Conservation (phyloP, 768 basidiomycete genomes). For the Termitomyces sp. region DNA sequence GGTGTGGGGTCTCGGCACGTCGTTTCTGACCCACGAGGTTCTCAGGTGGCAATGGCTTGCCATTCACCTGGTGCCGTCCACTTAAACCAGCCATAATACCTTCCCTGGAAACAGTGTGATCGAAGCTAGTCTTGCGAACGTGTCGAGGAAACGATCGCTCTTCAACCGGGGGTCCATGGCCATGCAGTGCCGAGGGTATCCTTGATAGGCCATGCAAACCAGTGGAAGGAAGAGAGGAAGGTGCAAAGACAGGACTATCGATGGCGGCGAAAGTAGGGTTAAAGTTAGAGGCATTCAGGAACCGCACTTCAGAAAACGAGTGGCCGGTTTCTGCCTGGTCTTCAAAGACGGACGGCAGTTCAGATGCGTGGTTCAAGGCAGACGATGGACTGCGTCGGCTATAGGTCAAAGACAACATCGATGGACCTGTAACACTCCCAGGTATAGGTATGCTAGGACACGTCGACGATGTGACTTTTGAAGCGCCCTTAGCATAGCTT, state of each 20-base stretch:
- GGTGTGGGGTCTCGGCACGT: slow-evolving; percentile 75
- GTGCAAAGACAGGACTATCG: slow-evolving; percentile 49
- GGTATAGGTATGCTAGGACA: slow-evolving; percentile 36
- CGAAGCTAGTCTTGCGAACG: slow-evolving; percentile 92
- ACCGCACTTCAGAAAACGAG: slow-evolving; percentile 28
- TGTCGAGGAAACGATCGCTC: slow-evolving; percentile 72
- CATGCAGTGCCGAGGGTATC: slow-evolving; percentile 35
- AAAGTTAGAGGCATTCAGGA: slow-evolving; percentile 25
- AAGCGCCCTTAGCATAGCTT: slow-evolving; percentile 15
- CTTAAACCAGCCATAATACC: slow-evolving; percentile 52
- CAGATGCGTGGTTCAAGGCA: slow-evolving; percentile 25
- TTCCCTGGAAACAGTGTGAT: slow-evolving; percentile 80
- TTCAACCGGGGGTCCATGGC: slow-evolving; percentile 23
- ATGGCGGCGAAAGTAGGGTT: slow-evolving; percentile 34
- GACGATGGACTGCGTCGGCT: slow-evolving; percentile 46
- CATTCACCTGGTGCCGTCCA: slow-evolving; percentile 79
- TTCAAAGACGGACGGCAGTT: slow-evolving; percentile 45
- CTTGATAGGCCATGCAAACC: slow-evolving; percentile 58
- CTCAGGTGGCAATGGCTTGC: slow-evolving; percentile 64
- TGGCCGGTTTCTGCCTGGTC: slow-evolving; percentile 30
- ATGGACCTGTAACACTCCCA: slow-evolving; percentile 23
- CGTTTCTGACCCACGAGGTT: slow-evolving; percentile 69
- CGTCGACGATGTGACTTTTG: slow-evolving; percentile 16
- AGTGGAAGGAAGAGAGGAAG: slow-evolving; percentile 70
- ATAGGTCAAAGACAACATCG: slow-evolving; percentile 30